Evolutionary conservation across 495 filamentous ascomycete genomes (phyloP).

Genomic region (Schizothecium vesticola): DNA sequence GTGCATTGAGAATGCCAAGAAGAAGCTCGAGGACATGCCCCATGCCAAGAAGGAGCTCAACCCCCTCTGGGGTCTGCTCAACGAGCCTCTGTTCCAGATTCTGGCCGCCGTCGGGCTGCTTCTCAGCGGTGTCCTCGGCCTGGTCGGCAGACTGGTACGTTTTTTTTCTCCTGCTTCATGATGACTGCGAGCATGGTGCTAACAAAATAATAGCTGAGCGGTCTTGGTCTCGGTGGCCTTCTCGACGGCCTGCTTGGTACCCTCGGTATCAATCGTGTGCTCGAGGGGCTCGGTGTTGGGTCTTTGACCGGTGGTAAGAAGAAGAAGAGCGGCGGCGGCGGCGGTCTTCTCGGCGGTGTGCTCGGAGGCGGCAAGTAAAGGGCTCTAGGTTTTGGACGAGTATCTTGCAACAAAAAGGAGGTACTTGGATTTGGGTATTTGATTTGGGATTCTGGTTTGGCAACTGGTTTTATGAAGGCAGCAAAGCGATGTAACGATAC

Average conservation of each 20-base stretch:
- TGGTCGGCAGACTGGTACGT: conserved; percentile 65
- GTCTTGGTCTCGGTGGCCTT: conserved; percentile 76
- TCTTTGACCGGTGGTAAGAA: conserved; percentile 44
- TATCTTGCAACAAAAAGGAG: background rate
- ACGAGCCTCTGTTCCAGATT: conserved; percentile 87
- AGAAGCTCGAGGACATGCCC: conserved; percentile 83
- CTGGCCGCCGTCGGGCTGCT: conserved; percentile 84
- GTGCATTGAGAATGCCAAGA: conserved; percentile 83
- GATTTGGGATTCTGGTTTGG: background rate
- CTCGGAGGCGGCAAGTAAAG: conserved; percentile 13
- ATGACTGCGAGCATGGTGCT: conserved; percentile 1
- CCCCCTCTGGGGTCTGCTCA: conserved; percentile 76
- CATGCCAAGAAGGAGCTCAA: conserved; percentile 92
- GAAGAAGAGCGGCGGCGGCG: conserved; percentile 26
- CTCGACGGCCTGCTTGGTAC: conserved; percentile 75
- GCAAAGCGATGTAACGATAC: background rate
- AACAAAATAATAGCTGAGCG: conserved; percentile 50
- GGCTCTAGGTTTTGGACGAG: background rate
- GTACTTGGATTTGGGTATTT: background rate
- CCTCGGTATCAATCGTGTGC: conserved; percentile 71
- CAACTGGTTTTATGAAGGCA: background rate
- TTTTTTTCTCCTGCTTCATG: background rate
- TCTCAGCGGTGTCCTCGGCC: conserved; percentile 71
- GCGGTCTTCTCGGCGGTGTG: conserved; percentile 27
- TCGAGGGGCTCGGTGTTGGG: conserved; percentile 68